These are phyloP conservation scores for Boletus sp. DNA, from an alignment of 1,284 basidiomycete genomes.

Conservation along the genomic window DNA sequence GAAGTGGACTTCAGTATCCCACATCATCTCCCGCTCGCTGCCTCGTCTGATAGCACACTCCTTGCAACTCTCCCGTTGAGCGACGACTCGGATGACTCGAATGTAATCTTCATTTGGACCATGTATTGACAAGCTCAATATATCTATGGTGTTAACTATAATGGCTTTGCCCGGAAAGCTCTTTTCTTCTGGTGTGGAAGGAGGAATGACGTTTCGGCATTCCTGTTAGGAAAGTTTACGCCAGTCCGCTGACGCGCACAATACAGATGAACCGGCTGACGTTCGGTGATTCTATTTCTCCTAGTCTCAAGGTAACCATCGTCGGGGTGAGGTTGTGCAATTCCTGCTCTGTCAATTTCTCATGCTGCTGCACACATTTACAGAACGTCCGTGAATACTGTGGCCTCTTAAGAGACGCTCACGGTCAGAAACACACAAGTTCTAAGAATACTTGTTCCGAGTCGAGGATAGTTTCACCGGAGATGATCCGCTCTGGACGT, in stretches of 20 bases:
- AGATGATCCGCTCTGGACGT: conserved; percentile 60
- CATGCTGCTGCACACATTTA: not conserved
- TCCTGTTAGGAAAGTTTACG: not conserved
- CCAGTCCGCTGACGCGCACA: not conserved
- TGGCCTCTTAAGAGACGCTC: conserved; percentile 45
- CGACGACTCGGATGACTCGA: not conserved
- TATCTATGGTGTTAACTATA: not conserved
- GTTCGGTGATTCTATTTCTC: not conserved
- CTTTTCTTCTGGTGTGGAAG: not conserved
- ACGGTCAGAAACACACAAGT: conserved; percentile 52
- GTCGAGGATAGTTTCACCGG: conserved; percentile 64
- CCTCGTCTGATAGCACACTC: not conserved
- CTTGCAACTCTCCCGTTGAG: conserved; percentile 1
- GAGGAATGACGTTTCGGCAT: not conserved
- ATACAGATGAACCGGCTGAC: not conserved
- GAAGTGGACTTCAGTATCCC: not conserved
- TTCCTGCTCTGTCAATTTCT: not conserved
- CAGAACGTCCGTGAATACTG: conserved; percentile 65
- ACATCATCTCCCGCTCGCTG: not conserved
- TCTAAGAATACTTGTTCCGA: conserved; percentile 55
- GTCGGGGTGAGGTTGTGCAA: not conserved
- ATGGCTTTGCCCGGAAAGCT: not conserved
- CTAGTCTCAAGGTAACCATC: not conserved
- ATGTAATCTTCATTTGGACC: not conserved
- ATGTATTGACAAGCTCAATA: not conserved